These are phyloP conservation scores for Epichloe uncinata DNA, from an alignment of 2,329 filamentous ascomycete genomes.

Conservation along the genomic window DNA sequence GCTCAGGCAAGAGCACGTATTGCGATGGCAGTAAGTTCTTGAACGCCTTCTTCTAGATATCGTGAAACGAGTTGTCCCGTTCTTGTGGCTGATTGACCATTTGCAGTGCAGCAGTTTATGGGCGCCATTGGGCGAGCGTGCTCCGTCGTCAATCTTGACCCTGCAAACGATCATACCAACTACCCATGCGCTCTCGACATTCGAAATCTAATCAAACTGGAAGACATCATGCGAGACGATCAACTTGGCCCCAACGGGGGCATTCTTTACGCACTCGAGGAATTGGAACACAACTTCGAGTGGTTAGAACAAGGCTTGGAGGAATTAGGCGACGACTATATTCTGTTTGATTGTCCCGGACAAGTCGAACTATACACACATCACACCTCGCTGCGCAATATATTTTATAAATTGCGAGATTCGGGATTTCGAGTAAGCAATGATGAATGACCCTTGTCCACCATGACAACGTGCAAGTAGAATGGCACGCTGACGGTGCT, in stretches of 20 bases:
- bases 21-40: constrained; percentile 77
- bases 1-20: constrained; percentile 92
- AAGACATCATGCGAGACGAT: constrained; percentile 90
- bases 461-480: not conserved
- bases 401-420: constrained; percentile 84
- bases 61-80: not conserved
- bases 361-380: constrained; percentile 97
- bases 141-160: constrained; percentile 91
- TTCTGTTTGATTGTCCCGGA: constrained; percentile 91
- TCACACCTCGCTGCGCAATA: constrained; percentile 79
- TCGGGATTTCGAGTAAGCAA: constrained; percentile 66
- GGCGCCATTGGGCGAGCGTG: constrained; percentile 88
- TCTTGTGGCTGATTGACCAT: not conserved
- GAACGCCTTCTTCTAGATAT: not conserved
- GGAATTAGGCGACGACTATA: constrained; percentile 74
- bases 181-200: constrained; percentile 89
- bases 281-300: constrained; percentile 85
- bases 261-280: constrained; percentile 85
- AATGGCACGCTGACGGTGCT: constrained; percentile 8
- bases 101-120: constrained; percentile 85
- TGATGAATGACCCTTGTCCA: not conserved
- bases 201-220: constrained; percentile 73
- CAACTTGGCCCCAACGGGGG: constrained; percentile 85
- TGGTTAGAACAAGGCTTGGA: constrained; percentile 78
- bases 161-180: constrained; percentile 83